Evolutionary conservation across 2,329 filamentous ascomycete species (phyloP).

Genomic region (Epicoccum sorghinum): DNA sequence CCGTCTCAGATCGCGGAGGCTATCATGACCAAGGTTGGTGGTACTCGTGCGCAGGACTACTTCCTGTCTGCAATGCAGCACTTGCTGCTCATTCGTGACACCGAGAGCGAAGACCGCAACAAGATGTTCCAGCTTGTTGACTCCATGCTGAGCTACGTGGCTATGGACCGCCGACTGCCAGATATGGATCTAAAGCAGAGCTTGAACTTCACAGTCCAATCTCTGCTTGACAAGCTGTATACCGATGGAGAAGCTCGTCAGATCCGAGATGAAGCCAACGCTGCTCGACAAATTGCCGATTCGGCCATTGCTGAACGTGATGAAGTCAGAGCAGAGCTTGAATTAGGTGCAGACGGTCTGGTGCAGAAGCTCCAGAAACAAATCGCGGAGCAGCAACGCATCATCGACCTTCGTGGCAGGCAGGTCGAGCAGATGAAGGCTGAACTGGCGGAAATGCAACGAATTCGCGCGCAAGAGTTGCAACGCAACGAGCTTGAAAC

Average conservation of each 20-base stretch:
- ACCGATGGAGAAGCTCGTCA: constrained; percentile 94
- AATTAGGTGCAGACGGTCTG: constrained; percentile 89
- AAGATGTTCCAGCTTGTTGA: constrained; percentile 98
- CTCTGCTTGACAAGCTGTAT: constrained; percentile 90
- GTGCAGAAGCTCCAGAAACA: constrained; percentile 93
- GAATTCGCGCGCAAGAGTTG: constrained; percentile 84
- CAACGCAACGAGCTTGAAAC: constrained; percentile 97
- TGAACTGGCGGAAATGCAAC: constrained; percentile 85
- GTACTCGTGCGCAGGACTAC: constrained; percentile 89
- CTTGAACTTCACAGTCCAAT: constrained; percentile 96
- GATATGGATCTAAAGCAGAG: constrained; percentile 99
- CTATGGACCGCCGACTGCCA: constrained; percentile 93
- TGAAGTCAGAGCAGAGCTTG: constrained; percentile 87
- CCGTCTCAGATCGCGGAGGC: constrained; percentile 93
- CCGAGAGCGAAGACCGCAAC: constrained; percentile 87
- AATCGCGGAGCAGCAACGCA: constrained; percentile 86
- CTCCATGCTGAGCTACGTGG: constrained; percentile 98
- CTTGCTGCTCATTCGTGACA: constrained; percentile 88
- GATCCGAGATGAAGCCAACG: constrained; percentile 87
- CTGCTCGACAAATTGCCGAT: constrained; percentile 90
- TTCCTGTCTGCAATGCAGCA: constrained; percentile 96
- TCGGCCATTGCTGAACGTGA: constrained; percentile 95
- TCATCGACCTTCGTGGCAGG: constrained; percentile 86
- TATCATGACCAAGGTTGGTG: constrained; percentile 82
- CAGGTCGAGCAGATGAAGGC: constrained; percentile 88